Percentiles rank a stretch among this genome's conserved stretches.
phyloP scores from a whole-genome alignment of 1,139 yeast species.

The Debaryomycetaceae sp. region DNA sequence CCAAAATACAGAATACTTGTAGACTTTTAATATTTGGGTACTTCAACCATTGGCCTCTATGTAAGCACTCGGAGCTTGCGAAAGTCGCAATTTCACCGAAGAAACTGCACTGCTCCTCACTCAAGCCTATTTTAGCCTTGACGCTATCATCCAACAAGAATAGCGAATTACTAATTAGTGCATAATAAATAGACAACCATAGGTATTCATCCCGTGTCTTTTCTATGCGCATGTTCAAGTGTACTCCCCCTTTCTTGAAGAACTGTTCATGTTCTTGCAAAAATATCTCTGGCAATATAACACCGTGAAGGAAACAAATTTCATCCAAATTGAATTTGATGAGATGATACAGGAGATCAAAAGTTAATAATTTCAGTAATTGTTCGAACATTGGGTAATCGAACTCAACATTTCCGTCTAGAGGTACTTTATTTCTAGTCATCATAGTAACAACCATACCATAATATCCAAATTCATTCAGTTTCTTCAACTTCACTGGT shows the following conservation, averaged over 20 bases:
- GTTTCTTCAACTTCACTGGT: not conserved
- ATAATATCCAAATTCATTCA: slow-evolving; percentile 7
- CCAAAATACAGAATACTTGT: slow-evolving; percentile 25
- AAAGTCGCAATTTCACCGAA: slow-evolving; percentile 24
- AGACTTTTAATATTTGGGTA: slow-evolving; percentile 22
- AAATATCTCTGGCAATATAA: slow-evolving; percentile 11
- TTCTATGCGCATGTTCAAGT: slow-evolving; percentile 6
- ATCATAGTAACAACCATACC: slow-evolving; percentile 5
- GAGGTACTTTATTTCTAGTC: not conserved
- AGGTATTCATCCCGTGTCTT: slow-evolving; percentile 16
- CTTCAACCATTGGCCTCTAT: slow-evolving; percentile 28
- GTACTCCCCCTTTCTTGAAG: slow-evolving; percentile 3
- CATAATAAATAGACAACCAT: slow-evolving; percentile 29
- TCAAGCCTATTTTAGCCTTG: slow-evolving; percentile 8
- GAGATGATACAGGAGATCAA: slow-evolving; percentile 1
- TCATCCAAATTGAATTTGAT: slow-evolving; percentile 10
- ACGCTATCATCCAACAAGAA: slow-evolving; percentile 21
- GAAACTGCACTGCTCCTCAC: slow-evolving; percentile 8
- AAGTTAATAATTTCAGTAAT: slow-evolving; percentile 1
- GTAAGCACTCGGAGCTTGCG: slow-evolving; percentile 28
- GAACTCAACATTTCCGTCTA: slow-evolving; percentile 6
- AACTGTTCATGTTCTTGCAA: slow-evolving; percentile 10
- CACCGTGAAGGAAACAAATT: slow-evolving; percentile 12
- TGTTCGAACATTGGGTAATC: slow-evolving; percentile 5
- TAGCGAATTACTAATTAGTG: slow-evolving; percentile 25